phyloP scores from a whole-genome alignment of 768 basidiomycete genomes.

The Melanogaster broomeanus region DNA sequence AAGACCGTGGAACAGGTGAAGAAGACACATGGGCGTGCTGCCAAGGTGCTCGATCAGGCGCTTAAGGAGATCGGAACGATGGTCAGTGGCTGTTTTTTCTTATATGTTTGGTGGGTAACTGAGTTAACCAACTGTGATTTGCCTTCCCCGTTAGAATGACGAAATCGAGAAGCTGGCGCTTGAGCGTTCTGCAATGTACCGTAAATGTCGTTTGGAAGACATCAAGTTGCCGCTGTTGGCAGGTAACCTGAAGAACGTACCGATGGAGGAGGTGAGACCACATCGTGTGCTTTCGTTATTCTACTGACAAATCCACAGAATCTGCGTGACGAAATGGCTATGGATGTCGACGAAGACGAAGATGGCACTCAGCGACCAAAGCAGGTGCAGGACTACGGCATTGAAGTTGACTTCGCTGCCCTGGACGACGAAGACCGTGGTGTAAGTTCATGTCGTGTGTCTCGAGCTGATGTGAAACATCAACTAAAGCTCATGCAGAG shows the following conservation, averaged over 20 bases:
- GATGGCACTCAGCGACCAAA: conserved; percentile 75
- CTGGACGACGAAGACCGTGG: conserved; percentile 76
- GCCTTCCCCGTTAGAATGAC: conserved; percentile 57
- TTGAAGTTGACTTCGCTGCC: conserved; percentile 82
- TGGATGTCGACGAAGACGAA: conserved; percentile 93
- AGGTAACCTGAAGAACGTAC: conserved; percentile 83
- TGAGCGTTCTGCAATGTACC: conserved; percentile 84
- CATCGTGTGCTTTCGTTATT: neutral
- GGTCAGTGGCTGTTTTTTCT: conserved; percentile 42
- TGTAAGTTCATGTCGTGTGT: conserved; percentile 37
- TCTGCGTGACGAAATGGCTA: conserved; percentile 80
- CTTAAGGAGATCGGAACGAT: conserved; percentile 87
- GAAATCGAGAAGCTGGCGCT: conserved; percentile 87
- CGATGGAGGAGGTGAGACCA: conserved; percentile 85
- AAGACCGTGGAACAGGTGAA: conserved; percentile 77
- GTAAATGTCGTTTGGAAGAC: conserved; percentile 93
- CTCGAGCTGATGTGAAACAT: neutral
- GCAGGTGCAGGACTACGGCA: conserved; percentile 77
- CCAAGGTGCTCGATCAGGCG: conserved; percentile 80
- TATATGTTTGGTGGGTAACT: conserved; percentile 23
- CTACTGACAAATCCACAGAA: conserved; percentile 47
- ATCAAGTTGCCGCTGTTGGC: conserved; percentile 75
- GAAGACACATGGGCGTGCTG: conserved; percentile 64
- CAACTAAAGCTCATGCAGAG: conserved; percentile 39
- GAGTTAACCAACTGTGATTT: neutral